Evolutionary conservation across 805 yeast species (phyloP), one percentile per base, ranked within the genome.

Genomic region (Ogataea nonfermentans): DNA sequence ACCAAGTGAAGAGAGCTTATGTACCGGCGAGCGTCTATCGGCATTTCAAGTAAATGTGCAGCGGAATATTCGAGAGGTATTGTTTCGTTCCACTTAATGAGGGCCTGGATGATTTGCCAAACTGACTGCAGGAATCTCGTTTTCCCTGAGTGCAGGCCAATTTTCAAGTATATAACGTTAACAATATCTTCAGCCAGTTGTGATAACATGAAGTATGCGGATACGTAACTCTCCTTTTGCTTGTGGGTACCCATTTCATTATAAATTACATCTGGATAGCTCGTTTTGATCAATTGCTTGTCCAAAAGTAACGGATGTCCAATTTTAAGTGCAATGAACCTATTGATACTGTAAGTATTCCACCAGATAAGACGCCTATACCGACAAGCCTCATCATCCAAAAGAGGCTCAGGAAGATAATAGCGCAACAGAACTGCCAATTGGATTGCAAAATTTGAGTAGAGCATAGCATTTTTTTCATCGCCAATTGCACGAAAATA

Each of bases 401-500:
- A 13, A 13, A 5, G 3, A 8, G 31, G 14, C 16, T 35, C 40
- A 5, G 26, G 33, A 6, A 35, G 27, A 26, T 35, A 24, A n/a
- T 27, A 23, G n/a, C 27, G 15, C 24, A 23, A 22, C 7, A 23
- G 28, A n/a, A 35, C 33, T 4, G 27, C 40, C 10, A 35, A 12
- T 9, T 35, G 33, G 11, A 35, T 11, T 14, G 32, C 32, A 11
- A 27, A 19, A 19, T 35, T 35, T 4, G 40, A 35, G 12, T 24
- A 35, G 9, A 35, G 27, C 28, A 35, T 15, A 10, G 40, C 40
- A 29, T 35, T 35, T 4, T 31, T 22, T 16, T 35, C 40, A 15
- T 35, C 33, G 9, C 27, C 40, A 28, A 35, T 35, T 10, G 40
- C 32, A 13, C 40, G 32, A 20, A 35, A 35, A 28, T 35, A 35